A percentile compares a stretch with the other conserved stretches of the same genome.
Conservation (phyloP, 257 asterid species). For the Ballota nigra region DNA sequence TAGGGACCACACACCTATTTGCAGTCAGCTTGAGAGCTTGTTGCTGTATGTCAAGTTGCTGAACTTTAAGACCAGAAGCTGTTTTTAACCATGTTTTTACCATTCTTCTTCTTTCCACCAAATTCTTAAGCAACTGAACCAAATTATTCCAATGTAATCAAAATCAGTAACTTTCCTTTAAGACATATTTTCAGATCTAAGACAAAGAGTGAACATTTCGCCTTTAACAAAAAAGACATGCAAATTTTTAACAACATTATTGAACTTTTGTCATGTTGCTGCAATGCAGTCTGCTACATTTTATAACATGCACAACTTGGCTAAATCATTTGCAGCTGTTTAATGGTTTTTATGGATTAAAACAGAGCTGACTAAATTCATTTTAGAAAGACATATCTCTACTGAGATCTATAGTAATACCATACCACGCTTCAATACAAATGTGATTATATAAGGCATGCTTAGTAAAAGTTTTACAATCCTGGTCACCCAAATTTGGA, state of each 20-base stretch:
- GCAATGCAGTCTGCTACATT: not conserved
- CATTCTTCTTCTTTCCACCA: slow-evolving; percentile 86
- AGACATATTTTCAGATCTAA: not conserved
- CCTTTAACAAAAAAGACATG: not conserved
- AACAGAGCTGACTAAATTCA: slow-evolving; percentile 10
- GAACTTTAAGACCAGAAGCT: slow-evolving; percentile 86
- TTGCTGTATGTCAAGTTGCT: slow-evolving; percentile 92
- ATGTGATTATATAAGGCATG: not conserved
- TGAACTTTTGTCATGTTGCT: not conserved
- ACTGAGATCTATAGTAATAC: not conserved
- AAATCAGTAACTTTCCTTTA: not conserved
- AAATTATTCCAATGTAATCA: not conserved
- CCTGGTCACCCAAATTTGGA: slow-evolving; percentile 2
- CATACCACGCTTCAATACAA: not conserved
- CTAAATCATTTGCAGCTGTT: slow-evolving; percentile 2
- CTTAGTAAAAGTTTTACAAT: slow-evolving; percentile 1
- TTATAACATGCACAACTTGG: not conserved
- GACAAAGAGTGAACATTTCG: not conserved
- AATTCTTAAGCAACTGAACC: slow-evolving; percentile 70
- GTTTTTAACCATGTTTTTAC: slow-evolving; percentile 73
- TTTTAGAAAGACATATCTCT: not conserved
- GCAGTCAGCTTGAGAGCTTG: slow-evolving; percentile 98
- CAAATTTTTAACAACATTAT: not conserved
- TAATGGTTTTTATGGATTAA: not conserved
- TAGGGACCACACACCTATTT: slow-evolving; percentile 62